These are phyloP conservation scores for Phytopythium ostracodes DNA, from an alignment of 352 stramenopile species.

Conservation along the genomic window DNA sequence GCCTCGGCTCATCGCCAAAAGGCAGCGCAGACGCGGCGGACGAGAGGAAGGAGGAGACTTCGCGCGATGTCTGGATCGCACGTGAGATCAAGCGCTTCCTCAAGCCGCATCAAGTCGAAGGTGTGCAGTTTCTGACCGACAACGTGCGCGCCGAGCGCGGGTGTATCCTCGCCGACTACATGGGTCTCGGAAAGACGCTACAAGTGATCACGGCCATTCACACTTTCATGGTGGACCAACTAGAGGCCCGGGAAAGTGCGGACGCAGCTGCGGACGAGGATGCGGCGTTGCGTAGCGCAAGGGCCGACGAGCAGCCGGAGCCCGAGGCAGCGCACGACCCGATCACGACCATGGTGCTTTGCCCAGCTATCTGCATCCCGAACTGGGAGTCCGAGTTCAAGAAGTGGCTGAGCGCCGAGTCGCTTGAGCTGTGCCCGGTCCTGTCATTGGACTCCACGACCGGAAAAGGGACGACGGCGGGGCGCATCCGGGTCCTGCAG, in stretches of 20 bases:
- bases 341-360: conserved; percentile 88
- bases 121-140: conserved; percentile 63
- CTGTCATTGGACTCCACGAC: conserved; percentile 57
- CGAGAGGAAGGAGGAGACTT: neutral
- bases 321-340: conserved; percentile 9
- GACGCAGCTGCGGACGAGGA: neutral
- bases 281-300: neutral
- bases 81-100: conserved; percentile 69
- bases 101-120: conserved; percentile 76
- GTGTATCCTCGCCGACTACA: conserved; percentile 89
- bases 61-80: conserved; percentile 52
- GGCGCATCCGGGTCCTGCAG: conserved; percentile 55
- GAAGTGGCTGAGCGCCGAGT: conserved; percentile 90
- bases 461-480: conserved; percentile 44
- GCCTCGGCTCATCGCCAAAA: conserved; percentile 12
- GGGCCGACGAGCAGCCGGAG: neutral
- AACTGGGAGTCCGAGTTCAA: conserved; percentile 98
- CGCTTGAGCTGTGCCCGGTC: conserved; percentile 48
- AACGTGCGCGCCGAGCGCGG: conserved; percentile 50
- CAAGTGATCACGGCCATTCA: conserved; percentile 85
- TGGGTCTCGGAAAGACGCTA: conserved; percentile 88
- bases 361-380: conserved; percentile 94
- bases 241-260: conserved; percentile 10
- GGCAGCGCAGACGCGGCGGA: neutral
- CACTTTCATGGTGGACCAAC: conserved; percentile 66